Conservation (phyloP, 2,329 filamentous ascomycete genomes). For the Penicillium sp. region DNA sequence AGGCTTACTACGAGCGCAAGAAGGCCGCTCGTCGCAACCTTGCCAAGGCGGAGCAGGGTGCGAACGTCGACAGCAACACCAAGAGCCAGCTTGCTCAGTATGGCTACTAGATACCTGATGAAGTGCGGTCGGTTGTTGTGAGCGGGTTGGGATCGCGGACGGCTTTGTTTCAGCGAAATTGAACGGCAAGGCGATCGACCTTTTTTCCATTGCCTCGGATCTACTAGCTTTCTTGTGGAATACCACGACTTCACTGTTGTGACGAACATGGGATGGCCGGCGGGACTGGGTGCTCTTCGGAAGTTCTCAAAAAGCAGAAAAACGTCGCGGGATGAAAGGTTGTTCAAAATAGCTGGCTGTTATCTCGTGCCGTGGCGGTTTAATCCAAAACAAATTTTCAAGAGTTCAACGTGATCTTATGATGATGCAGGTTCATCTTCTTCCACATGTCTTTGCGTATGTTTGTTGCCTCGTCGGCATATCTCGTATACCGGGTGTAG, state of each 20-base stretch:
- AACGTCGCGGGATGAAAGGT: slow-evolving; percentile 41
- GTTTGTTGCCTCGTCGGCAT: not conserved
- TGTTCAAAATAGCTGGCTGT: slow-evolving; percentile 42
- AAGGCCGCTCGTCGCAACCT: slow-evolving; percentile 90
- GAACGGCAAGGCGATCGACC: slow-evolving; percentile 41
- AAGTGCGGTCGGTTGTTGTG: slow-evolving; percentile 39
- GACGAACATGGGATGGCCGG: slow-evolving; percentile 32
- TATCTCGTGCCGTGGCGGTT: slow-evolving; percentile 42
- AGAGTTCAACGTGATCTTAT: slow-evolving; percentile 37
- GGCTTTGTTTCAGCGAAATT: slow-evolving; percentile 39
- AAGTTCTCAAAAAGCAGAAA: slow-evolving; percentile 30
- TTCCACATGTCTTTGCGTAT: slow-evolving; percentile 7
- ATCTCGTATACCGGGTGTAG: not conserved
- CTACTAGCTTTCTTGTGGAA: slow-evolving; percentile 29
- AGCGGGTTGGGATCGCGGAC: slow-evolving; percentile 40
- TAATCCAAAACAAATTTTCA: slow-evolving; percentile 40
- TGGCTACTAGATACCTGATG: slow-evolving; percentile 70
- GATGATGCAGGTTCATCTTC: slow-evolving; percentile 23
- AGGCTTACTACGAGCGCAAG: slow-evolving; percentile 99
- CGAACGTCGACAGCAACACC: slow-evolving; percentile 79
- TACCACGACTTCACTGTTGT: slow-evolving; percentile 33
- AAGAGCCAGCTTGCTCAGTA: slow-evolving; percentile 80
- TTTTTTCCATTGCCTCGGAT: slow-evolving; percentile 27
- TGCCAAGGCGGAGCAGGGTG: slow-evolving; percentile 86
- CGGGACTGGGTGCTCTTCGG: slow-evolving; percentile 28